phyloP scores from a whole-genome alignment of 768 basidiomycete genomes.

The Hydnomerulius pinastri region DNA sequence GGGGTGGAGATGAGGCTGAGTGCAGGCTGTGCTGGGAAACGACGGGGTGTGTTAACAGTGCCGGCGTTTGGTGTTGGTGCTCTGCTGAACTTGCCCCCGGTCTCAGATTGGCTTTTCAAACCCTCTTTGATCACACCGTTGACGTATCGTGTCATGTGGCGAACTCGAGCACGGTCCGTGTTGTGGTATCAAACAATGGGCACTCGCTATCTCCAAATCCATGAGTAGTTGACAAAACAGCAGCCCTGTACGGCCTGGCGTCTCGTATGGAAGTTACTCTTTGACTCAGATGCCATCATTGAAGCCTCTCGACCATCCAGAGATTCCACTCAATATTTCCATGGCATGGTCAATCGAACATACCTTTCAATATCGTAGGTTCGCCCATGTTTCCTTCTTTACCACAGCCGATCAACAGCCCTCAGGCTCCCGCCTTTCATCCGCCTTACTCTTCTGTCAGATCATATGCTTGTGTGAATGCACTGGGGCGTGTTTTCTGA shows the following conservation, averaged over 20 bases:
- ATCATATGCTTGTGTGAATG: too few relatives aligned
- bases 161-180: slow-evolving; percentile 51
- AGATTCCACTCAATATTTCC: slow-evolving; percentile 51
- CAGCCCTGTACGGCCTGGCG: slow-evolving; percentile 51
- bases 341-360: slow-evolving; percentile 55
- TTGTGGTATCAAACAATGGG: slow-evolving; percentile 45
- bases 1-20: slow-evolving; percentile 67
- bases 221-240: slow-evolving; percentile 29
- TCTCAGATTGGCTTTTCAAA: slow-evolving; percentile 72
- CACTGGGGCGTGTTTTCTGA: too few relatives aligned
- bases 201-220: slow-evolving; percentile 59
- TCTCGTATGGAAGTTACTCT: slow-evolving; percentile 43
- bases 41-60: slow-evolving; percentile 50
- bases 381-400: background rate
- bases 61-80: background rate
- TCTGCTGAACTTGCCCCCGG: slow-evolving; percentile 4
- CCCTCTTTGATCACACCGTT: slow-evolving; percentile 68
- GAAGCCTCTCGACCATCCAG: too few relatives aligned
- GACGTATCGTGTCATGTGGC: slow-evolving; percentile 73
- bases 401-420: background rate
- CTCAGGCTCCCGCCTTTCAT: slow-evolving; percentile 30
- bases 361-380: slow-evolving; percentile 61
- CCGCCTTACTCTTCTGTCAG: slow-evolving; percentile 51
- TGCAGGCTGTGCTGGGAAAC: slow-evolving; percentile 69
- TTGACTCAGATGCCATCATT: too few relatives aligned